Percentiles rank a stretch among this genome's conserved stretches.
Conservation (phyloP, 2,329 filamentous ascomycete species). For the Colletotrichum musae region DNA sequence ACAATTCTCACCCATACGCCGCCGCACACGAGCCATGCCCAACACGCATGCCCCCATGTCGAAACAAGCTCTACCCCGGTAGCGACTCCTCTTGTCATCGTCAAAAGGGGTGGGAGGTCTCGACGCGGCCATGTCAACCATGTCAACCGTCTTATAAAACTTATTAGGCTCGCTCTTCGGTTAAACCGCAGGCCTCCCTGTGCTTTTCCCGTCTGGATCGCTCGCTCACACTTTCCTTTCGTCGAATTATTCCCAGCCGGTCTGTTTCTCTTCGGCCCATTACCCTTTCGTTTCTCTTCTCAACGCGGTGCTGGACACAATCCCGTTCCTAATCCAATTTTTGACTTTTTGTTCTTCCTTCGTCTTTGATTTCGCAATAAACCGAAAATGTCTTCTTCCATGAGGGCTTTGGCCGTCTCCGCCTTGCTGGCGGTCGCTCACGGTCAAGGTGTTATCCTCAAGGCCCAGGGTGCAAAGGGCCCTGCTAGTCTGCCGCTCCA, state of each 20-base stretch:
- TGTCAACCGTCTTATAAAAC: conserved; percentile 31
- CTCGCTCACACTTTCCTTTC: conserved; percentile 28
- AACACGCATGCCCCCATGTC: conserved; percentile 13
- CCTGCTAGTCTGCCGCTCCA: conserved; percentile 64
- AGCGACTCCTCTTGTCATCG: conserved; percentile 23
- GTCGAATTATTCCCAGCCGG: conserved; percentile 23
- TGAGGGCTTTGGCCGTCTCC: conserved; percentile 50
- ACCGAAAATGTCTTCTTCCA: conserved; percentile 53
- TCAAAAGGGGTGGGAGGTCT: not conserved
- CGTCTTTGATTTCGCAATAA: conserved; percentile 43
- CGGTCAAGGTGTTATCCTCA: conserved; percentile 64
- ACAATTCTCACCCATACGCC: conserved; percentile 20
- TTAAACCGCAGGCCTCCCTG: conserved; percentile 21
- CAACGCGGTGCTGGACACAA: conserved; percentile 38
- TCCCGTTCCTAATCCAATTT: conserved; percentile 20
- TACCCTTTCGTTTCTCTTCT: conserved; percentile 19
- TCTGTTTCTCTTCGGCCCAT: conserved; percentile 13
- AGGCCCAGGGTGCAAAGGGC: conserved; percentile 59
- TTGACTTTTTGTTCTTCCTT: conserved; percentile 41
- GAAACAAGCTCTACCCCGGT: conserved; percentile 38
- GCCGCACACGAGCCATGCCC: conserved; percentile 10
- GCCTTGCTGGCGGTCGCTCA: conserved; percentile 53
- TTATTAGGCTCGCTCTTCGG: conserved; percentile 33
- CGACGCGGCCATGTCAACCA: conserved; percentile 10
- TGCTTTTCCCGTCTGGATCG: conserved; percentile 28